Conservation (phyloP, 805 yeast species). For the Starmerella stigmatis region DNA sequence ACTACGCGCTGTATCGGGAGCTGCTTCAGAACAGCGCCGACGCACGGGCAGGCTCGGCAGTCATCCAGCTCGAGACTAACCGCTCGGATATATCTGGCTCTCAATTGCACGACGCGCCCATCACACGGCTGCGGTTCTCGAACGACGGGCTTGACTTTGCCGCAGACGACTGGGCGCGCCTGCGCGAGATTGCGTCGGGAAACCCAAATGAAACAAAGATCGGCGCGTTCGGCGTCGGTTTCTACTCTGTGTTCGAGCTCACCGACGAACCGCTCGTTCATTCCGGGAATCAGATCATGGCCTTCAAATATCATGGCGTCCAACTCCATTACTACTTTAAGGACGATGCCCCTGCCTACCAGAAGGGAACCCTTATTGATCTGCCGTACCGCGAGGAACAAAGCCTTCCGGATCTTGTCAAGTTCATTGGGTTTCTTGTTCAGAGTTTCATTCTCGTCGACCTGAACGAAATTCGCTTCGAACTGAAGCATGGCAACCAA, state of each 20-base stretch:
- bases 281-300: slow-evolving; percentile 32
- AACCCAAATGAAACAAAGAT: slow-evolving; percentile 36
- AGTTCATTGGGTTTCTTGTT: slow-evolving; percentile 32
- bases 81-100: slow-evolving; percentile 15
- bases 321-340: slow-evolving; percentile 31
- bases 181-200: slow-evolving; percentile 35
- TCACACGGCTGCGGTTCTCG: slow-evolving; percentile 22
- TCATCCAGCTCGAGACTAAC: slow-evolving; percentile 26
- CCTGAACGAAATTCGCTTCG: slow-evolving; percentile 23
- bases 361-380: slow-evolving; percentile 33
- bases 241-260: slow-evolving; percentile 68
- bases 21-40: slow-evolving; percentile 36
- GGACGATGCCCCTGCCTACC: slow-evolving; percentile 19
- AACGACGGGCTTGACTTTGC: slow-evolving; percentile 32
- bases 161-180: slow-evolving; percentile 33
- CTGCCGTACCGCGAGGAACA: slow-evolving; percentile 30
- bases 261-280: slow-evolving; percentile 68
- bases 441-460: slow-evolving; percentile 33
- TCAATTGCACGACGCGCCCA: slow-evolving; percentile 26
- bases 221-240: slow-evolving; percentile 40
- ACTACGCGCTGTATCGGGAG: slow-evolving; percentile 34
- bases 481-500: slow-evolving; percentile 26
- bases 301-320: slow-evolving; percentile 32
- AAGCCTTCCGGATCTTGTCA: slow-evolving; percentile 28
- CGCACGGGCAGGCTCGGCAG: slow-evolving; percentile 32